These are phyloP conservation scores for Gaultheria prostrata DNA, from an alignment of 148 eudicot genomes.

Conservation along the genomic window DNA sequence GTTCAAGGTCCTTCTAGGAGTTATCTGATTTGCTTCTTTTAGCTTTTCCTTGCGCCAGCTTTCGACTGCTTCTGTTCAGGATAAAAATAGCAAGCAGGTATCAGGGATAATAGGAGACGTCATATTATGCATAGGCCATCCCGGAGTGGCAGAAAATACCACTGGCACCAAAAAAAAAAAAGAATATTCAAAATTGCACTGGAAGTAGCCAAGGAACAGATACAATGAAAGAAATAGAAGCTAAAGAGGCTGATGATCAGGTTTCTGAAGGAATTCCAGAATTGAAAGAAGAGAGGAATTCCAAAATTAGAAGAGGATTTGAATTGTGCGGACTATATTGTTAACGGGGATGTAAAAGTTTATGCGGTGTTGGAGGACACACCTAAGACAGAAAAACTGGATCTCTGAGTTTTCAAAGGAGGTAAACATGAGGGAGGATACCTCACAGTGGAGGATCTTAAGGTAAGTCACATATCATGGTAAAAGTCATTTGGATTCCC, in stretches of 20 bases:
- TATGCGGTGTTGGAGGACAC: not conserved
- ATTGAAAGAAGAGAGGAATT: not conserved
- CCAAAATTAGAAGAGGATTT: not conserved
- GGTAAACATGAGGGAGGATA: not conserved
- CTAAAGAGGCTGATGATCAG: not conserved
- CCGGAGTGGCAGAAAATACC: not conserved
- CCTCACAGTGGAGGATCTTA: not conserved
- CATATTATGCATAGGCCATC: not conserved
- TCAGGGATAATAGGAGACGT: not conserved
- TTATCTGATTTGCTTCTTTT: conserved; percentile 44
- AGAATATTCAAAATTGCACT: not conserved
- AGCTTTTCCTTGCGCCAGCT: conserved; percentile 65
- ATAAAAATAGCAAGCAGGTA: conserved; percentile 10
- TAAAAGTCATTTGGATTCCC: not conserved
- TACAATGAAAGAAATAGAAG: no score
- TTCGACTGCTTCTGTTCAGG: conserved; percentile 66
- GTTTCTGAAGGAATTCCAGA: not conserved
- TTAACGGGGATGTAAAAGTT: not conserved
- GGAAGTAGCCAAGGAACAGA: not conserved
- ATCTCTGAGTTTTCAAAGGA: not conserved
- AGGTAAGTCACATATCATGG: not conserved
- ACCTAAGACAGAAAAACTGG: not conserved
- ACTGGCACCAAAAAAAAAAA: not conserved
- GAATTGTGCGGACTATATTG: not conserved
- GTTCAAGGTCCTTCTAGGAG: conserved; percentile 38